These are phyloP conservation scores for Dacryopinax primogenitus DNA, from an alignment of 768 basidiomycete genomes.

Conservation along the genomic window DNA sequence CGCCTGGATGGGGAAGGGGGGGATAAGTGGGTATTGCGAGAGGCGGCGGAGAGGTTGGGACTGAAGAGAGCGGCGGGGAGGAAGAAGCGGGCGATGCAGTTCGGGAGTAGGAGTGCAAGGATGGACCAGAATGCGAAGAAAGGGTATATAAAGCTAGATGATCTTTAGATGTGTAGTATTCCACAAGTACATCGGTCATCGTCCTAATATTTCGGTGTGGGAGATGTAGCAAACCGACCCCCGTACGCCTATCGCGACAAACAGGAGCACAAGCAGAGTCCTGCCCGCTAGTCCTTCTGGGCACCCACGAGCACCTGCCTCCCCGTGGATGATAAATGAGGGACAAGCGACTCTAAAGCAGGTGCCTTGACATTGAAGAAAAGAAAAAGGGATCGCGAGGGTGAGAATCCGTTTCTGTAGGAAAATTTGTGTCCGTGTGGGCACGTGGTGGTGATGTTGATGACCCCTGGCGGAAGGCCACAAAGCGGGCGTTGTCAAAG, in stretches of 20 bases:
- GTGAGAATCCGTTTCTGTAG: background rate
- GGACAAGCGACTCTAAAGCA: constrained; percentile 6
- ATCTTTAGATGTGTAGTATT: no score
- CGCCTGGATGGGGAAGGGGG: constrained; percentile 66
- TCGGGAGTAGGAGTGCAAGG: constrained; percentile 76
- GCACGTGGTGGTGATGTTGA: no score
- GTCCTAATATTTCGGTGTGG: no score
- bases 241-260: background rate
- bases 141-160: background rate
- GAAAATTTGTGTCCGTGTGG: background rate
- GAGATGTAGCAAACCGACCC: background rate
- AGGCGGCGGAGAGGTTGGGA: constrained; percentile 60
- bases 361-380: constrained; percentile 8
- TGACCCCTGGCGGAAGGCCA: no score
- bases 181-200: no score
- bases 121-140: constrained; percentile 47
- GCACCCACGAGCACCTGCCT: constrained; percentile 6
- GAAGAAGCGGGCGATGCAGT: constrained; percentile 95
- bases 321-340: background rate
- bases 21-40: constrained; percentile 75
- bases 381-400: background rate
- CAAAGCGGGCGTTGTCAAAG: no score
- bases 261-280: background rate
- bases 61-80: constrained; percentile 56
- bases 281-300: background rate